These are phyloP conservation scores for Plasmodium inui DNA, from an alignment of 169 alveolate genomes.

Conservation along the genomic window DNA sequence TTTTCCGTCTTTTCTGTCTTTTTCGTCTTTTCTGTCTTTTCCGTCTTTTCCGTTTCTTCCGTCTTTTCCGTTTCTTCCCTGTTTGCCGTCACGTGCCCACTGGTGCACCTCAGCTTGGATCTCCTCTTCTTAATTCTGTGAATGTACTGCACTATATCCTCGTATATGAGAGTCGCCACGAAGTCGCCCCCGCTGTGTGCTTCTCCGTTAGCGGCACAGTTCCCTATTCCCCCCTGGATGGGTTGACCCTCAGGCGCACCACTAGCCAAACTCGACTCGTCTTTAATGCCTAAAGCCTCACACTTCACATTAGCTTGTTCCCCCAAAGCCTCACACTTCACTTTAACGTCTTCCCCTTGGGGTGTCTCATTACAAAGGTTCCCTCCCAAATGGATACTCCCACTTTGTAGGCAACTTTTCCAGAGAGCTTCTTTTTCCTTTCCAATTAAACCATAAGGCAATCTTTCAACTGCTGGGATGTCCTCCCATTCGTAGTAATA, in stretches of 20 bases:
- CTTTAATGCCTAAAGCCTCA: not conserved
- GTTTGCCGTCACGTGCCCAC: not conserved
- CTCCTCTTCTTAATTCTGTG: not conserved
- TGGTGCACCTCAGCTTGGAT: not conserved
- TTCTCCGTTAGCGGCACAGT: not conserved
- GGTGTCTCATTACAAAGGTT: not conserved
- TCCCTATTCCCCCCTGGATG: not conserved
- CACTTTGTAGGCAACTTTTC: not conserved
- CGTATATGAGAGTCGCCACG: conserved; percentile 7
- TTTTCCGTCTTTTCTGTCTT: not conserved
- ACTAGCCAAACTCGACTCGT: not conserved
- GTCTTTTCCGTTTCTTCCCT: too few relatives aligned
- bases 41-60: not conserved
- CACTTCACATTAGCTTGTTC: not conserved
- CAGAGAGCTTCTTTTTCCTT: conserved; percentile 10
- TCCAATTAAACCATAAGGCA: conserved; percentile 74
- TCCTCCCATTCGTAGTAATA: conserved; percentile 66
- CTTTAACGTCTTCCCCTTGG: not conserved
- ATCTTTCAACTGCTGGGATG: conserved; percentile 18
- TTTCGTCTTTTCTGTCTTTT: not conserved
- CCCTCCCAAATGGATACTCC: not conserved
- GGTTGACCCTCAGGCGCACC: not conserved
- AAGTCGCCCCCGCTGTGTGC: not conserved
- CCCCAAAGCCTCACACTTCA: not conserved
- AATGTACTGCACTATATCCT: conserved; percentile 44